Conservation (phyloP, 345 rosid species). For the Kandelia obovata region DNA sequence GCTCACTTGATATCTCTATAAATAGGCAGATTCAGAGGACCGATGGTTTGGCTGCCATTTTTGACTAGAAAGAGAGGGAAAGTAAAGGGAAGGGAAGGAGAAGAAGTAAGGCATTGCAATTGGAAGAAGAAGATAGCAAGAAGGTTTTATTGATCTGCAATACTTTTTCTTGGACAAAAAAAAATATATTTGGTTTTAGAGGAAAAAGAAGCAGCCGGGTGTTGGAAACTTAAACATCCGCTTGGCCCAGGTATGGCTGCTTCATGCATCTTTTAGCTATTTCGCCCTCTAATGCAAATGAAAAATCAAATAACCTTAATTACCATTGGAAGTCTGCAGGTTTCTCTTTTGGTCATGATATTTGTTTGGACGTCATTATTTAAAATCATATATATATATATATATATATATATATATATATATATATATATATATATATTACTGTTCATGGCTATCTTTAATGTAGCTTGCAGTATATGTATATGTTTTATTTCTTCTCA, state of each 20-base stretch:
- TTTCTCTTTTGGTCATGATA: too few species aligned
- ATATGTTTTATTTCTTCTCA: too few species aligned
- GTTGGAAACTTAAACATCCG: slow-evolving; percentile 12
- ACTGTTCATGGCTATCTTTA: too few species aligned
- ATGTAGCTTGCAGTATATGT: too few species aligned
- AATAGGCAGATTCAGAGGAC: slow-evolving; percentile 6
- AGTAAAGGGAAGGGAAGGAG: not conserved
- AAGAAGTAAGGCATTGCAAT: not conserved
- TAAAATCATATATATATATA: too few species aligned
- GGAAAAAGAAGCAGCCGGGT: slow-evolving; percentile 7
- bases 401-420: too few species aligned
- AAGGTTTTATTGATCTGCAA: not conserved
- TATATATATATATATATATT: too few species aligned
- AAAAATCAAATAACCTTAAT: too few species aligned
- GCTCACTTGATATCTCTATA: not conserved
- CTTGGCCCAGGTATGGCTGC: slow-evolving; percentile 1
- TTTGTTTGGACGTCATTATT: too few species aligned
- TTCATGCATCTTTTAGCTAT: slow-evolving; percentile 12
- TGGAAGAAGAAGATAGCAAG: not conserved
- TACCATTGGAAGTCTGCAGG: too few species aligned
- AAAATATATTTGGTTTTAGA: slow-evolving; percentile 5
- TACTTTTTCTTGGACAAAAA: slow-evolving; percentile 5
- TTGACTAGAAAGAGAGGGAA: slow-evolving; percentile 10
- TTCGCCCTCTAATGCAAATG: not conserved
- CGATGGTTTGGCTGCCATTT: slow-evolving; percentile 21